Evolutionary conservation across 441 rosid species (phyloP).

Genomic region (Brassica balearica): DNA sequence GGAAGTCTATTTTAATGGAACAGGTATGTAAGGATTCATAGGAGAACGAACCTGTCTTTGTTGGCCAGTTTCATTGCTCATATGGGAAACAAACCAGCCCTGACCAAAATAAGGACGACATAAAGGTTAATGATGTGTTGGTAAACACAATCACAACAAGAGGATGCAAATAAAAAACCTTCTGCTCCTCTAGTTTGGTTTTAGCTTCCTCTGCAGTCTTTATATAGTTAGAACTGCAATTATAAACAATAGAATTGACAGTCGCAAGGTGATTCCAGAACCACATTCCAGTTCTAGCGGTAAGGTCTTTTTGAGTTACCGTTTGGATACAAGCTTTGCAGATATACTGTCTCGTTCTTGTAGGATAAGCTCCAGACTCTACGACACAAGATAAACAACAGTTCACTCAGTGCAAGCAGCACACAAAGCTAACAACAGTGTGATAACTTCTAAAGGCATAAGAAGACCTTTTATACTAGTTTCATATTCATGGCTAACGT

Average conservation of each 20-base stretch:
- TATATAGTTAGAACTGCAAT: slow-evolving; percentile 59
- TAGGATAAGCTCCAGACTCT: slow-evolving; percentile 62
- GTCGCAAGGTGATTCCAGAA: neutral
- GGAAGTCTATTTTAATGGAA: neutral
- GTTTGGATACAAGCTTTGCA: slow-evolving; percentile 54
- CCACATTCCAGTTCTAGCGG: slow-evolving; percentile 25
- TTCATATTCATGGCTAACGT: neutral
- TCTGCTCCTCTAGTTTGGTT: slow-evolving; percentile 62
- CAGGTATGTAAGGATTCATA: neutral
- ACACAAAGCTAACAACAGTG: neutral
- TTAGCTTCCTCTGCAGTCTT: slow-evolving; percentile 57
- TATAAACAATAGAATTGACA: slow-evolving; percentile 28
- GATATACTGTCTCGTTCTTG: slow-evolving; percentile 60
- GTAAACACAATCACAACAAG: slow-evolving; percentile 17
- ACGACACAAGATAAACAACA: slow-evolving; percentile 8
- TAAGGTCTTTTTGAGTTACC: slow-evolving; percentile 50
- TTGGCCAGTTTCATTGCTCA: slow-evolving; percentile 41
- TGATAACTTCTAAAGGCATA: neutral
- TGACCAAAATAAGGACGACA: slow-evolving; percentile 32
- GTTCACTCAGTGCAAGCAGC: no score
- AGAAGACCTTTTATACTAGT: neutral
- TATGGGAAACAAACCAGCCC: slow-evolving; percentile 62
- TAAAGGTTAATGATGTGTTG: slow-evolving; percentile 2
- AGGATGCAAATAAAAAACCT: slow-evolving; percentile 50
- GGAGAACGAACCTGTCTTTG: slow-evolving; percentile 46